Evolutionary conservation across 192 early-diverging fungal genomes (phyloP), one percentile per base, ranked within the genome.

Genomic region (Coemansia sp.): DNA sequence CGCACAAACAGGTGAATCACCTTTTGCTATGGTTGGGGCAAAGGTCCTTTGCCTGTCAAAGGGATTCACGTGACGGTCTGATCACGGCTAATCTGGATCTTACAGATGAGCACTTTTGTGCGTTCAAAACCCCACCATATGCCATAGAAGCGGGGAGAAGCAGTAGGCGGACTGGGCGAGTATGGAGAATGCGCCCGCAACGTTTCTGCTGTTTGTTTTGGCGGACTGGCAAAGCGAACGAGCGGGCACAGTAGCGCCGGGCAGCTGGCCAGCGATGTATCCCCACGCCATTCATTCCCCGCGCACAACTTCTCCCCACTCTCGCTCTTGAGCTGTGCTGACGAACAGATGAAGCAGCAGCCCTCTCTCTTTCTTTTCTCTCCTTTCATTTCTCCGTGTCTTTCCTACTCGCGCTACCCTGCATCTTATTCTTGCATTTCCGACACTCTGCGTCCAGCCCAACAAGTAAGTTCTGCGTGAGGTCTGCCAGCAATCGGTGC

Each of bases 41-140:
- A 37, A 37, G 6, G 35, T 0, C 35, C 28, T 28, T 28, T 28
- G 28, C 28, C 0, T 28, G 28, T 28, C 28, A 28, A 28, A 28
- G 28, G 28, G 28, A 28, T 17, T 46, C 44, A 30, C 52, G 26
- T 30, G 26, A 55, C 26, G 52, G 23, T 55, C 52, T 55, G 26
- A 55, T 55, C 16, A 28, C 23, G 23, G 52, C 10, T 55, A 55
- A 55, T 55, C 52, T 10, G 49, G 80, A 75, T 11, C 63, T 50
- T 47, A 65, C 64, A 3, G 47, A 70, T 35, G 64, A 58, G 74
- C 69, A 74, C 76, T 49, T 72, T 70, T 68, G 77, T 82, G 57
- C 19, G 49, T 5, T 10, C 13, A 28, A 55, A 1, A 28, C 23
- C 23, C 13, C 52, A 28, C 52, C 49, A 55, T 14, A 28, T 55